Conservation (phyloP, 306 rosid species). For the Neltuma alba region DNA sequence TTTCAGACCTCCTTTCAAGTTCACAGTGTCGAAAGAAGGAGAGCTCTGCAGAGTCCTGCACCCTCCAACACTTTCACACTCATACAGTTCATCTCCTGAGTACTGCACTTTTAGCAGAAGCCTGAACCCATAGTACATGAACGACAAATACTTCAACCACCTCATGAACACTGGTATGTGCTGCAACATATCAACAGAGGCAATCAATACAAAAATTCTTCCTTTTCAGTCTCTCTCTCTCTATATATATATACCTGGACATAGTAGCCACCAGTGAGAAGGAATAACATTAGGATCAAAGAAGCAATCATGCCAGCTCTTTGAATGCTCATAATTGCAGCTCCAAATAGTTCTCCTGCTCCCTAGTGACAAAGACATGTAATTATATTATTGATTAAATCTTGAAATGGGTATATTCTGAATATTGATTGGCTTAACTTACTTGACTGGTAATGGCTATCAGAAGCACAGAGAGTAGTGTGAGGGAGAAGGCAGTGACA, state of each 20-base stretch:
- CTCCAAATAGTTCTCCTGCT: slow-evolving; percentile 96
- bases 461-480: slow-evolving; percentile 62
- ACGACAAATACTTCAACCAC: slow-evolving; percentile 89
- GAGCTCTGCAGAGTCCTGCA: slow-evolving; percentile 78
- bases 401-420: slow-evolving; percentile 8
- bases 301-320: slow-evolving; percentile 88
- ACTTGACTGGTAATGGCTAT: slow-evolving; percentile 95
- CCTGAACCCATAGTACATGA: slow-evolving; percentile 89
- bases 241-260: slow-evolving; percentile 63
- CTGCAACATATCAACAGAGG: slow-evolving; percentile 46
- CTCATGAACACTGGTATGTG: slow-evolving; percentile 85
- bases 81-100: slow-evolving; percentile 77
- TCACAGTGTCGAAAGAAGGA: slow-evolving; percentile 71
- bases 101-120: slow-evolving; percentile 88
- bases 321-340: slow-evolving; percentile 77
- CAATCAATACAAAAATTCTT: background rate
- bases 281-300: slow-evolving; percentile 84
- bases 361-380: slow-evolving; percentile 54
- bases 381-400: background rate
- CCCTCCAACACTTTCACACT: slow-evolving; percentile 73
- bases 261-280: slow-evolving; percentile 93
- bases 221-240: no score
- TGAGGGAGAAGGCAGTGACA: slow-evolving; percentile 68
- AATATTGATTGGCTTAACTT: slow-evolving; percentile 28
- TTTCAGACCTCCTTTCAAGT: slow-evolving; percentile 71